Conservation (phyloP, 108 stramenopile genomes). For the Epithemia pelagica region DNA sequence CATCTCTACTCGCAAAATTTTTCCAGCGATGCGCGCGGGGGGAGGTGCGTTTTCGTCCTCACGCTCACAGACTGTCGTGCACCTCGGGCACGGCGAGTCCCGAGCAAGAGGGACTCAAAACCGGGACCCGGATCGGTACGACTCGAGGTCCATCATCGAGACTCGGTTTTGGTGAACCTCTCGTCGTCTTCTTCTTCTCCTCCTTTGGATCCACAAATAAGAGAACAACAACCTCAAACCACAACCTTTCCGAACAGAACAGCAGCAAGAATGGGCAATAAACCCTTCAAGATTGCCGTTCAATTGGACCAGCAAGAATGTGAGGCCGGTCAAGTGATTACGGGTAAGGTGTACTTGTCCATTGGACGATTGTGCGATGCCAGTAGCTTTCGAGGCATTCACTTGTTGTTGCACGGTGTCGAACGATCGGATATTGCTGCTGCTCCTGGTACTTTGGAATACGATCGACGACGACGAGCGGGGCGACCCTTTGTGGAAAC, state of each 20-base stretch:
- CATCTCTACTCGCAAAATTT: background rate
- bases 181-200: background rate
- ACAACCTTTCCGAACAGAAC: background rate
- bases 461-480: background rate
- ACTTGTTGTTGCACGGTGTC: slow-evolving; percentile 9
- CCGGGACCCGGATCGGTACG: no score
- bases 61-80: background rate
- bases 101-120: no score
- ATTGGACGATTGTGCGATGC: background rate
- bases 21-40: background rate
- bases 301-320: slow-evolving; percentile 8
- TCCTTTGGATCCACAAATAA: background rate
- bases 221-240: no score
- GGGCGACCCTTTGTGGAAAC: background rate
- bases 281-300: slow-evolving; percentile 11
- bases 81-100: no score
- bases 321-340: slow-evolving; percentile 14
- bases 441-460: background rate
- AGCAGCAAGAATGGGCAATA: slow-evolving; percentile 13
- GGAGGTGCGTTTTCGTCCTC: background rate
- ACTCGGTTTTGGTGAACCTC: no score
- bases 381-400: slow-evolving; percentile 6
- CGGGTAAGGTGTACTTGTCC: slow-evolving; percentile 11
- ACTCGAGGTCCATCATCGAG: no score
- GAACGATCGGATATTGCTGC: slow-evolving; percentile 1